Evolutionary conservation across 768 basidiomycete species (phyloP).

Genomic region (Neoboletus brunneissimus): DNA sequence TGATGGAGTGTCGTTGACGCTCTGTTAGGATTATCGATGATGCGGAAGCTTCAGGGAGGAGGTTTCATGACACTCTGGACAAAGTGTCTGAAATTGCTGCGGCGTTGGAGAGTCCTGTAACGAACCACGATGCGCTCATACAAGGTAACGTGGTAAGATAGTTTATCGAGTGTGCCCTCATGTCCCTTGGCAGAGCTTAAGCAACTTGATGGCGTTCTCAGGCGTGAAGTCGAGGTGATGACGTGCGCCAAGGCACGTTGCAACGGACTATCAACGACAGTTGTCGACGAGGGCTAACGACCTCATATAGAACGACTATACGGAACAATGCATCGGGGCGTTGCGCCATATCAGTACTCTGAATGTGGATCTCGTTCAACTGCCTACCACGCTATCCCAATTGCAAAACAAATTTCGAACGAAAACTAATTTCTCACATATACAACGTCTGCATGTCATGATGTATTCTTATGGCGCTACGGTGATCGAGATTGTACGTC

Average conservation of each 20-base stretch:
- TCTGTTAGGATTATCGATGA: conserved; percentile 53
- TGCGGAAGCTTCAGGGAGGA: conserved; percentile 50
- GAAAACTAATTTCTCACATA: conserved; percentile 86
- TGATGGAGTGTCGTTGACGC: background rate
- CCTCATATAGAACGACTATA: conserved; percentile 62
- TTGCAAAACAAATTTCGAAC: conserved; percentile 73
- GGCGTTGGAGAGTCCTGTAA: conserved; percentile 53
- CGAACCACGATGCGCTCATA: conserved; percentile 48
- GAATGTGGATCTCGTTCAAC: conserved; percentile 75
- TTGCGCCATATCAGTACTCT: conserved; percentile 76
- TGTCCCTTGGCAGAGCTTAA: conserved; percentile 50
- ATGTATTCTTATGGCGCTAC: conserved; percentile 91
- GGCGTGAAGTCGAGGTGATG: conserved; percentile 58
- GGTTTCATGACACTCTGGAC: conserved; percentile 59
- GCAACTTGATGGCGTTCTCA: conserved; percentile 57
- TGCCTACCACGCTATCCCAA: conserved; percentile 60
- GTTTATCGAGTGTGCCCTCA: background rate
- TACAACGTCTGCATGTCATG: conserved; percentile 85
- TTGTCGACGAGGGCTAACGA: background rate
- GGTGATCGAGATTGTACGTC: conserved; percentile 83
- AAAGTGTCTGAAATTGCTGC: conserved; percentile 50
- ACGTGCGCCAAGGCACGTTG: conserved; percentile 50
- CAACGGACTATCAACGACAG: background rate
- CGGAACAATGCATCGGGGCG: conserved; percentile 58
- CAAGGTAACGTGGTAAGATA: conserved; percentile 41